Base-by-base conservation (phyloP, 805 yeast species). In the Wickerhamomyces ciferrii region DNA sequence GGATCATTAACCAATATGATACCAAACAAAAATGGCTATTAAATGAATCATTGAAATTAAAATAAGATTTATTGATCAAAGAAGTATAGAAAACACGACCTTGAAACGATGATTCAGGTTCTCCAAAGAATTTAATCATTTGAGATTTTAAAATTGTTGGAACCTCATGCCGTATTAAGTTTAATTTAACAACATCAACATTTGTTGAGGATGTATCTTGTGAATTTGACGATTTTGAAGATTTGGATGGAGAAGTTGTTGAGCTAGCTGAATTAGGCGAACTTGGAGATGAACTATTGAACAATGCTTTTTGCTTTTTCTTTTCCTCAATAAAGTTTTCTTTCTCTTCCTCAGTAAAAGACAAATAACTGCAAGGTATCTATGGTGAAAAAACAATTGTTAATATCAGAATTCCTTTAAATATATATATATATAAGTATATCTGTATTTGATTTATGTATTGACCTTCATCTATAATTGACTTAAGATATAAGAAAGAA, bases 291-390 rank as follows among this genome's bases (percentile, higher is more conserved):
- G 39, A 35, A 5, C 23, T 18, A 14, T 13, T 24, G 2, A 41
- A 7, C 8, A 40, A 14, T 11, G 14, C 20, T 14, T 40, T 13
- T 32, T 50, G 48, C 29, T 45, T 45, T 14, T 41, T 42, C 40
- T 53, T 58, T 27, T 42, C 41, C 2, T 23, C 23, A 1, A 38
- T n/a, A 17, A 59, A 56, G 17, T 44, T 51, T 25, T 45, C 40
- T 46, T 49, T 53, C 25, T 59, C 55, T 1, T 44, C 49, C n/a
- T 48, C 48, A 1, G 59, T 52, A 39, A 58, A 53, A 1, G 53
- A 45, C 6, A 54, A 41, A 35, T 58, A 59, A 39, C 60, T 55
- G 49, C 62, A 59, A 5, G 55, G 55, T 11, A 59, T 51, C 53
- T 47, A 39, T 3, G 5, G 18, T 4, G 14, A 29, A 15, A 13